Conservation (phyloP, 2,329 filamentous ascomycete genomes). For the Xylariaceae sp. region DNA sequence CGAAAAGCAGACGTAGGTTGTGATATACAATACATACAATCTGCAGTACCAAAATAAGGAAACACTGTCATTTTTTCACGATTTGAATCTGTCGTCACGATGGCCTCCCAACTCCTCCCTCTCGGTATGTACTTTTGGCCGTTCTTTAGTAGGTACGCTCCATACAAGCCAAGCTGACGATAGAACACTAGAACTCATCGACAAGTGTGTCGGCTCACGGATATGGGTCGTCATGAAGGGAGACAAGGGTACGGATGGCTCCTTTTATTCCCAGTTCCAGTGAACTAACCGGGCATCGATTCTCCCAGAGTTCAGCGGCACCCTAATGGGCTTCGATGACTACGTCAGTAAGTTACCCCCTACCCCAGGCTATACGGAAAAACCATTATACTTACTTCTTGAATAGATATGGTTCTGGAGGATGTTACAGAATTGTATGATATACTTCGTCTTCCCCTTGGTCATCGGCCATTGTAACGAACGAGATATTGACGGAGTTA, state of each 20-base stretch:
- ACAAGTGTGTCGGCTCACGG: slow-evolving; percentile 95
- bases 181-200: slow-evolving; percentile 74
- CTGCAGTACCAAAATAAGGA: neutral
- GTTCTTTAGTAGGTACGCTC: neutral
- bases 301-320: slow-evolving; percentile 81
- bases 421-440: slow-evolving; percentile 90
- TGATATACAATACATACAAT: neutral
- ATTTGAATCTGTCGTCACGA: slow-evolving; percentile 30
- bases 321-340: slow-evolving; percentile 92
- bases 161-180: slow-evolving; percentile 6
- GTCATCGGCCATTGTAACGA: neutral
- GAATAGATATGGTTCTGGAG: slow-evolving; percentile 90
- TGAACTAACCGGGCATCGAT: neutral
- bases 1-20: neutral
- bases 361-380: neutral
- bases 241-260: slow-evolving; percentile 71
- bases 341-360: slow-evolving; percentile 86
- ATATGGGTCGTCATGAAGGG: slow-evolving; percentile 99
- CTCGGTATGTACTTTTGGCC: slow-evolving; percentile 47
- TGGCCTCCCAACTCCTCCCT: slow-evolving; percentile 71
- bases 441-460: neutral
- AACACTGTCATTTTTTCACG: neutral
- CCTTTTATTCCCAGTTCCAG: neutral
- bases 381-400: slow-evolving; percentile 1
- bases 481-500: slow-evolving; percentile 22